These are phyloP conservation scores for Globisporangium apiculatum DNA, from an alignment of 352 stramenopile species.

Conservation along the genomic window DNA sequence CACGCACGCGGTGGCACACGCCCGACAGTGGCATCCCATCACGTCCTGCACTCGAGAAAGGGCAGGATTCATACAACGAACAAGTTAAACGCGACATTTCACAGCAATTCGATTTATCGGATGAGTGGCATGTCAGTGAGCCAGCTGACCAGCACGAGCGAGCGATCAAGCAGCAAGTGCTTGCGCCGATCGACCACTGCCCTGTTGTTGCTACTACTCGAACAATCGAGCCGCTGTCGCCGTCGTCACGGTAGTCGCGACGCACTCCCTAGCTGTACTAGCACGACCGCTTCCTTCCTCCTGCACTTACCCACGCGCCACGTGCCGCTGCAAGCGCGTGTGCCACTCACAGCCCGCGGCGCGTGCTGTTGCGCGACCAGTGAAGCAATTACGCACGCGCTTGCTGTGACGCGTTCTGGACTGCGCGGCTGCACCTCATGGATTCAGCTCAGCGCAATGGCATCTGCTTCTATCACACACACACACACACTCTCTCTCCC, in stretches of 20 bases:
- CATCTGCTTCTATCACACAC: background rate
- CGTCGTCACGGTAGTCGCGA: background rate
- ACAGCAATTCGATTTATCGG: background rate
- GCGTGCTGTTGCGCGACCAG: background rate
- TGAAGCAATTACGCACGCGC: background rate
- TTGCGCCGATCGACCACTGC: background rate
- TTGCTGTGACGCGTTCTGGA: conserved; percentile 3
- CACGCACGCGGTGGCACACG: conserved; percentile 12
- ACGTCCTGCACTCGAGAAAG: background rate
- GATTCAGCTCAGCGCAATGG: too few species aligned
- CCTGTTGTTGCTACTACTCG: too few species aligned
- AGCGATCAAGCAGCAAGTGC: background rate
- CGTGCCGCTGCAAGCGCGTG: background rate
- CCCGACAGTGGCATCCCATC: conserved; percentile 4
- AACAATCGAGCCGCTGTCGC: too few species aligned
- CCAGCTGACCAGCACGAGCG: too few species aligned
- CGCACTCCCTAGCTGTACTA: background rate
- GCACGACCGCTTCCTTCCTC: too few species aligned
- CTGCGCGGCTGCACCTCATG: background rate
- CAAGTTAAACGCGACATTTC: background rate
- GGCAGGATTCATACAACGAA: background rate
- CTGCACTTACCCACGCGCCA: background rate
- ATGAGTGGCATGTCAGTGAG: background rate
- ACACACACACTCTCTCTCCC: background rate
- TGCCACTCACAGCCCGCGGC: background rate